These are phyloP conservation scores for Fraxinus nigra DNA, from an alignment of 305 asterid species.

Conservation along the genomic window DNA sequence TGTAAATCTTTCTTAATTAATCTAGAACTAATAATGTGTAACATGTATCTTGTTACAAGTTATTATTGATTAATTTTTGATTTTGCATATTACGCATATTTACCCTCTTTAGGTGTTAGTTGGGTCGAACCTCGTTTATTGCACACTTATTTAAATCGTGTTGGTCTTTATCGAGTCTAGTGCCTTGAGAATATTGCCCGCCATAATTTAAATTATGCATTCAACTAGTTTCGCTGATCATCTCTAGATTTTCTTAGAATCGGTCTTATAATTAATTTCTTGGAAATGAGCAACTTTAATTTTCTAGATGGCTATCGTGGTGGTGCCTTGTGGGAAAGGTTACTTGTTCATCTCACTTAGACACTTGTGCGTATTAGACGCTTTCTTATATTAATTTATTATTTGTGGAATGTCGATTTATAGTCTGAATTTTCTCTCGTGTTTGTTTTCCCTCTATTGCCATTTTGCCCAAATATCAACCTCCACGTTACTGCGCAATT, in stretches of 20 bases:
- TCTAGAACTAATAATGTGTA: no score
- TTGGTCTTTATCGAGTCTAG: no score
- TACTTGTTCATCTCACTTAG: conserved; percentile 28
- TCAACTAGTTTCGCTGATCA: background rate
- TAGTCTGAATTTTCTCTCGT: background rate
- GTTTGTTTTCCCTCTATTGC: background rate
- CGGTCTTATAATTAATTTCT: conserved; percentile 5
- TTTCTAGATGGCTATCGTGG: conserved; percentile 11
- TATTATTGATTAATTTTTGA: no score
- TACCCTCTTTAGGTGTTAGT: no score
- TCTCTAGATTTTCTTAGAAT: conserved; percentile 13
- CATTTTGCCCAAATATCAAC: background rate
- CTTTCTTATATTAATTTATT: background rate
- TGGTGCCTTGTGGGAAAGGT: conserved; percentile 23
- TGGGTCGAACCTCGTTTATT: no score
- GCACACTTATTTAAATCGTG: no score
- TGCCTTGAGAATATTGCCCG: no score
- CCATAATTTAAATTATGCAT: background rate
- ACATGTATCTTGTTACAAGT: no score
- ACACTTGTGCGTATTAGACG: background rate
- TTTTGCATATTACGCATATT: no score
- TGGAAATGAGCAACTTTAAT: background rate
- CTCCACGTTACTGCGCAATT: conserved; percentile 26
- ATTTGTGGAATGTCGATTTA: background rate
- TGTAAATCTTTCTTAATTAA: no score